Evolutionary conservation across 2,329 filamentous ascomycete genomes (phyloP), one percentile per base, ranked within the genome.

Genomic region (Ilyonectria destructans): DNA sequence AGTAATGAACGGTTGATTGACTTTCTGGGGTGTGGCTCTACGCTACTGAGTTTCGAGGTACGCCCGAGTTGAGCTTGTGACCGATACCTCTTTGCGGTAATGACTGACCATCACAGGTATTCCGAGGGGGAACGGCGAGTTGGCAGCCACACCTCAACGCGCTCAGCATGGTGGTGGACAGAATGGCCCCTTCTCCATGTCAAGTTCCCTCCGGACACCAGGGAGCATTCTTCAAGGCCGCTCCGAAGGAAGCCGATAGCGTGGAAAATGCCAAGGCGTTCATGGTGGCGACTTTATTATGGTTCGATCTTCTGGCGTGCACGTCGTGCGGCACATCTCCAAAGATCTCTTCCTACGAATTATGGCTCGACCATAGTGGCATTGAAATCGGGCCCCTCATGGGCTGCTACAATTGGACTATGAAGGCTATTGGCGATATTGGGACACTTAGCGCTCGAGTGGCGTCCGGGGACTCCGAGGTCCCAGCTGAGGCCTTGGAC

Each of bases 131-230:
- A 1, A 69, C 35, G 1, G 61, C 65, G 3, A 68, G 71, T 4
- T 74, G 73, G 73, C 62, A 73, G 52, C 60, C 69, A 15, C 73
- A 75, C 15, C 67, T 75, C 19, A 67, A 59, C 5, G 73, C 71
- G 10, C 61, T 75, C 15, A 58, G 63, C 2, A 69, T 62, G 1
- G 62, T 73, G 4, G 68, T 68, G 6, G 64, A 62, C 19, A 61
- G 58, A 26, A 54, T 69, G 26, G 56, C 51, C 15, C 65, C 60
- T 8, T 63, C 58, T 15, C 21, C 10, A 9, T 17, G 13, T 13
- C 46, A 49, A 49, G 19, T n/a, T 4, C 21, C 26, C 12, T 49
- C 46, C 57, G n/a, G 21, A 23, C 29, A 10, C 19, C 12, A 57
- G 9, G 23, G 12, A 29, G 3, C 40, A 26, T 55, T 55, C 1